phyloP scores from a whole-genome alignment of 768 basidiomycete species.

The Psilocybe azurescens region DNA sequence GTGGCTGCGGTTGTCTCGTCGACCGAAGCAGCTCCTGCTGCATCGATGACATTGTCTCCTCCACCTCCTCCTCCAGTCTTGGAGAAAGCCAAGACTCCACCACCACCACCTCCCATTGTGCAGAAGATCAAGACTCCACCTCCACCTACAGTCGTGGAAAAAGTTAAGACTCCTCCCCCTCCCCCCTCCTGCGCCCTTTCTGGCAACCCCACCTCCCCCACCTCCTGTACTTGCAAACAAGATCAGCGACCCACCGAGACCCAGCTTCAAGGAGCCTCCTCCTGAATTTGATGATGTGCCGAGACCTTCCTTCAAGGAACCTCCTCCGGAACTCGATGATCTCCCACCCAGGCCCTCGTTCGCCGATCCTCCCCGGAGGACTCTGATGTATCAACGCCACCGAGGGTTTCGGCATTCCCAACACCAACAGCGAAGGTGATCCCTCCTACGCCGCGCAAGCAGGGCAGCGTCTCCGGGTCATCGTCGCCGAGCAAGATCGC shows the following conservation, averaged over 20 bases:
- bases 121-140: constrained; percentile 21
- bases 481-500: constrained; percentile 37
- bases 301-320: constrained; percentile 44
- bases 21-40: constrained; percentile 20
- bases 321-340: constrained; percentile 56
- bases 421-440: constrained; percentile 50
- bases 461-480: constrained; percentile 35
- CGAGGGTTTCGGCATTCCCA: constrained; percentile 33
- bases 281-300: constrained; percentile 50
- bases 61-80: constrained; percentile 27
- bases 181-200: constrained; percentile 31
- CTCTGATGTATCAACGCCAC: constrained; percentile 46
- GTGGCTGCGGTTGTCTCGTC: constrained; percentile 14
- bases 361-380: constrained; percentile 67
- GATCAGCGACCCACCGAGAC: constrained; percentile 27
- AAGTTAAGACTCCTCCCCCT: constrained; percentile 26
- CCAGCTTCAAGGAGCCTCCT: constrained; percentile 54
- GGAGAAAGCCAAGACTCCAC: constrained; percentile 21
- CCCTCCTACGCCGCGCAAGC: constrained; percentile 57
- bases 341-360: constrained; percentile 48
- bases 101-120: constrained; percentile 27
- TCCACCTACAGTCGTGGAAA: constrained; percentile 31
- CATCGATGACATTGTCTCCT: constrained; percentile 14
- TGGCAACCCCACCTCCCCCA: constrained; percentile 33
- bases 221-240: constrained; percentile 23